Base-by-base conservation (phyloP, 2,329 filamentous ascomycete genomes). In the Colletotrichum sansevieriae region DNA sequence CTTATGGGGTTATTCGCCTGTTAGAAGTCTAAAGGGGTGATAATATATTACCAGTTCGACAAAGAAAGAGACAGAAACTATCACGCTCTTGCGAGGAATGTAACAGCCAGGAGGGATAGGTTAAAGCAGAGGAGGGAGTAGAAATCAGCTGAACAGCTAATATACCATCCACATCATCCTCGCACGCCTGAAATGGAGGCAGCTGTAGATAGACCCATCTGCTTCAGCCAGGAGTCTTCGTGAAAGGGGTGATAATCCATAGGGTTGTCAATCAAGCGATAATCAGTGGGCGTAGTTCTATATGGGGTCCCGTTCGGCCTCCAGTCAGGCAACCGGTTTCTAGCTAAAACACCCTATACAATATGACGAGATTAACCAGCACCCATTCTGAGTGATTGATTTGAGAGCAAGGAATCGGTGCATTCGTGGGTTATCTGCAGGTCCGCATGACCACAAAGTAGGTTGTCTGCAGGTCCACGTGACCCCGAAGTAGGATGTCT, bases 121-220 rank as follows among this genome's bases (percentile, higher is more conserved):
- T 46, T 46, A 18, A 46, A 46, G 44, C 44, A 47, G 18, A 47
- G 6, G n/a, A 47, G 44, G 44, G 18, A 47, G 8, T 47, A 15
- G 44, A 9, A 47, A 47, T 20, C 44, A 20, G 44, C 44, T 22
- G 44, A 47, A 47, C 4, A 47, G 43, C 43, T 46, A 18, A 46
- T 18, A 46, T 46, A 18, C 43, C n/a, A 46, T 46, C 43, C 43
- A 46, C 43, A 46, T 20, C n/a, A 20, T 46, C n/a, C 43, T 46
- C 43, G 43, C n/a, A 46, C 43, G 43, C 43, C 2, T 46, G 43
- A 46, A 46, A 46, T 46, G 43, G n/a, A 46, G 43, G 43, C 43
- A 46, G 20, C 43, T 20, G 43, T 20, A 7, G 20, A 11, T n/a
- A 46, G 1, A 46, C 43, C 43, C 43, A 46, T 46, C n/a, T 46